phyloP scores from a whole-genome alignment of 192 early-diverging fungal species.

The Coemansia sp. region DNA sequence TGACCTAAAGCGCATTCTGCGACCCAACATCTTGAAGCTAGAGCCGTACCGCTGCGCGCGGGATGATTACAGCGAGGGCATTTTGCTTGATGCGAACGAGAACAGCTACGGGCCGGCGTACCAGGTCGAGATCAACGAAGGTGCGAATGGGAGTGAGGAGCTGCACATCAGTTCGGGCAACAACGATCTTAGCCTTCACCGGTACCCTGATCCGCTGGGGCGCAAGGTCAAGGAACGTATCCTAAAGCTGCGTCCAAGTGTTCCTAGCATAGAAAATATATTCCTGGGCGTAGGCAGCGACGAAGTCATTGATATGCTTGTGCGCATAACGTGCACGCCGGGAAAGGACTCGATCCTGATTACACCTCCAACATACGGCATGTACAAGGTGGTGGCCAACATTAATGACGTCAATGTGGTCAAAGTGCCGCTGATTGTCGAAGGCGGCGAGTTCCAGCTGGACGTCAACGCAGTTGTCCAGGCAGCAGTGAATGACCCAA shows the following conservation, averaged over 20 bases:
- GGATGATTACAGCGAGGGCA: conserved; percentile 92
- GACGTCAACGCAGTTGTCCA: conserved; percentile 46
- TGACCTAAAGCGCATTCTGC: conserved; percentile 63
- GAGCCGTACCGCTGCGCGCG: conserved; percentile 97
- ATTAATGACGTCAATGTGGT: conserved; percentile 93
- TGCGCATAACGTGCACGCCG: conserved; percentile 87
- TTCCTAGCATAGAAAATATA: conserved; percentile 69
- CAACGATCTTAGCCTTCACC: conserved; percentile 65
- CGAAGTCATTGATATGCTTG: conserved; percentile 90
- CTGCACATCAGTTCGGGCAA: conserved; percentile 10
- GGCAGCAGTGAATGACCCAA: conserved; percentile 64
- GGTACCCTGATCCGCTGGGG: conserved; percentile 97
- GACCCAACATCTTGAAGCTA: conserved; percentile 78
- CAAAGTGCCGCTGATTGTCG: conserved; percentile 80
- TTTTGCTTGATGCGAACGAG: conserved; percentile 99
- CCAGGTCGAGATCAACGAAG: conserved; percentile 36
- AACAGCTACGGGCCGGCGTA: conserved; percentile 82
- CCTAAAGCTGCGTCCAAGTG: conserved; percentile 62
- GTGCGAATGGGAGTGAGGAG: conserved; percentile 20
- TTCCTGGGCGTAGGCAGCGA: conserved; percentile 98
- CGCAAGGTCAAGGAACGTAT: conserved; percentile 76
- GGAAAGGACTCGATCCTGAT: conserved; percentile 90
- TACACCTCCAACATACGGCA: conserved; percentile 98
- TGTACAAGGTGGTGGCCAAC: conserved; percentile 92
- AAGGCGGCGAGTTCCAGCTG: conserved; percentile 57